A percentile compares a stretch with the other conserved stretches of the same genome.
Conservation (phyloP, 768 basidiomycete species). For the Amanita rubescens region DNA sequence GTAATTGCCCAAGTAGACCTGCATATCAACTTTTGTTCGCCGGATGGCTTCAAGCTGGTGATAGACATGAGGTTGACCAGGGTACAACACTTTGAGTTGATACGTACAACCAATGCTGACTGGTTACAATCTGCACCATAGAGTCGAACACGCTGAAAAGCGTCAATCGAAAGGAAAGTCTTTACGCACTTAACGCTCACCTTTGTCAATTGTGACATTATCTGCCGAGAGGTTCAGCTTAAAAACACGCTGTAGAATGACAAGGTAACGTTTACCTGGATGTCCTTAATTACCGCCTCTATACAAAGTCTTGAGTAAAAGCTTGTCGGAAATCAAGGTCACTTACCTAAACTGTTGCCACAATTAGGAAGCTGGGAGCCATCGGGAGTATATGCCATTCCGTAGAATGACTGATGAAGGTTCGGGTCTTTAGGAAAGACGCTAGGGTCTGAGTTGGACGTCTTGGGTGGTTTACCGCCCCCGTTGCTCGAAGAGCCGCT, state of each 20-base stretch:
- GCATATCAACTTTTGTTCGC: conserved; percentile 83
- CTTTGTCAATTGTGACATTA: conserved; percentile 81
- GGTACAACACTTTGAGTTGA: background rate
- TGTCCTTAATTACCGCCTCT: conserved; percentile 59
- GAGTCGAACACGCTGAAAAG: conserved; percentile 56
- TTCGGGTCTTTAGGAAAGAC: conserved; percentile 63
- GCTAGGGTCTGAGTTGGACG: conserved; percentile 62
- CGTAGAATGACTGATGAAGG: conserved; percentile 74
- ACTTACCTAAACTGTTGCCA: conserved; percentile 42
- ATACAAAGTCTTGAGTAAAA: background rate
- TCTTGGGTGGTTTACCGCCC: conserved; percentile 8
- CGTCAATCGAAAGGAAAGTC: background rate
- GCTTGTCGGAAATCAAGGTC: background rate
- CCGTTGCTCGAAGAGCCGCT: background rate
- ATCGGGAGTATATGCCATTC: conserved; percentile 79
- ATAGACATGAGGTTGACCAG: background rate
- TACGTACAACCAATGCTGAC: conserved; percentile 60
- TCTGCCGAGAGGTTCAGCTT: conserved; percentile 29
- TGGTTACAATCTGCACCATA: conserved; percentile 90
- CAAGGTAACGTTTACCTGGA: conserved; percentile 44
- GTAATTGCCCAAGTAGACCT: conserved; percentile 72
- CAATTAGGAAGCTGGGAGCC: conserved; percentile 69
- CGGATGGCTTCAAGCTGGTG: conserved; percentile 77
- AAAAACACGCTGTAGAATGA: background rate
- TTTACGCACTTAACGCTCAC: conserved; percentile 21